Evolutionary conservation across 176 grass and related monocot species (phyloP).

Genomic region (Zizania latifolia): DNA sequence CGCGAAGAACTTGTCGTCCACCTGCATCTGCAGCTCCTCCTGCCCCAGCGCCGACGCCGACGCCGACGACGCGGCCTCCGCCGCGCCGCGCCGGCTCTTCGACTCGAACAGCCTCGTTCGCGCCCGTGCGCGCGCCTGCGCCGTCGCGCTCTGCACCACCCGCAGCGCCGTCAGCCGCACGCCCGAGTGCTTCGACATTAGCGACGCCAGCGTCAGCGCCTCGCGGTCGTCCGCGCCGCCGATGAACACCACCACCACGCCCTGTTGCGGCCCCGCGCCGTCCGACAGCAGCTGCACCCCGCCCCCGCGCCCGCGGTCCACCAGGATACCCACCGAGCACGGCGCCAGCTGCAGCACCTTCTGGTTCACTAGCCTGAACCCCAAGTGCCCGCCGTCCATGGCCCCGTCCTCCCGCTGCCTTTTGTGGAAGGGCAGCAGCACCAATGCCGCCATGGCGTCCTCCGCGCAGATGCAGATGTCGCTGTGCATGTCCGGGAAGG

Average conservation of each 20-base stretch:
- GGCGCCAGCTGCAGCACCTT: constrained; percentile 68
- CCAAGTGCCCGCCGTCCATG: constrained; percentile 49
- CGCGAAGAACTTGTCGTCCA: constrained; percentile 67
- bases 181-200: constrained; percentile 37
- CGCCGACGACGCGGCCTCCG: too few relatives aligned
- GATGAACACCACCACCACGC: constrained; percentile 61
- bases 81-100: not conserved
- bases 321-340: constrained; percentile 62
- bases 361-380: constrained; percentile 58
- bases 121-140: constrained; percentile 25
- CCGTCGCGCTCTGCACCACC: constrained; percentile 44
- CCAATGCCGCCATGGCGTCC: constrained; percentile 52
- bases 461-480: constrained; percentile 73
- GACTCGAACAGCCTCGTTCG: constrained; percentile 35
- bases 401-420: constrained; percentile 40
- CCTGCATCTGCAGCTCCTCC: constrained; percentile 52
- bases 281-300: constrained; percentile 1
- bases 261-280: not conserved
- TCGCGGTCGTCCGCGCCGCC: constrained; percentile 70
- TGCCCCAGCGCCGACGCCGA: constrained; percentile 2
- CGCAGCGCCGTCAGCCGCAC: constrained; percentile 57
- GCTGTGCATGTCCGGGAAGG: constrained; percentile 65
- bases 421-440: constrained; percentile 64
- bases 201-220: constrained; percentile 50
- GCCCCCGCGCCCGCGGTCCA: constrained; percentile 48